Percentiles rank a stretch among this genome's conserved stretches.
phyloP scores from a whole-genome alignment of 2,329 filamentous ascomycete genomes.

The Ampelomyces quisqualis region DNA sequence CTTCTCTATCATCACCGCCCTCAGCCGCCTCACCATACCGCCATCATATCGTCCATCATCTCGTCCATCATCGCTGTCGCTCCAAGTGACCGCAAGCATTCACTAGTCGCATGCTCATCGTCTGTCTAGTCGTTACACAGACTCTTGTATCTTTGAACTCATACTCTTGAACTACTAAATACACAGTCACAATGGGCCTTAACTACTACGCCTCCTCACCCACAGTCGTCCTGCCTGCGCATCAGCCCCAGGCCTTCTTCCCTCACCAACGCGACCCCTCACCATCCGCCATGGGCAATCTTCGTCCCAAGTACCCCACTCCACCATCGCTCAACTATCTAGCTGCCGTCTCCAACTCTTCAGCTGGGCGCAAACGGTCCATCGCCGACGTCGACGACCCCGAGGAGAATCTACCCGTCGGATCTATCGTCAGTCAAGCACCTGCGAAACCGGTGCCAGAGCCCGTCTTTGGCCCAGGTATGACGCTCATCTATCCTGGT shows the following conservation, averaged over 20 bases:
- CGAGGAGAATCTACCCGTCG: slow-evolving; percentile 56
- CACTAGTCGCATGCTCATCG: slow-evolving; percentile 29
- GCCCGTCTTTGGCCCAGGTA: slow-evolving; percentile 70
- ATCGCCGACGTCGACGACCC: slow-evolving; percentile 77
- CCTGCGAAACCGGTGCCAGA: slow-evolving; percentile 62
- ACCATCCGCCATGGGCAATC: slow-evolving; percentile 36
- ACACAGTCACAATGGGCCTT: slow-evolving; percentile 46
- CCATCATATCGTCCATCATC: slow-evolving; percentile 12
- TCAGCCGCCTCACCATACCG: slow-evolving; percentile 9
- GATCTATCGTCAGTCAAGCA: slow-evolving; percentile 48
- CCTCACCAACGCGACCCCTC: slow-evolving; percentile 37
- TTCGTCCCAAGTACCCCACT: slow-evolving; percentile 44
- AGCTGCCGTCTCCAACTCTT: slow-evolving; percentile 43
- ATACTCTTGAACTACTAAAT: slow-evolving; percentile 42
- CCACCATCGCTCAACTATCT: slow-evolving; percentile 48
- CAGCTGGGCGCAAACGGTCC: slow-evolving; percentile 72
- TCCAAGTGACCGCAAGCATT: slow-evolving; percentile 20
- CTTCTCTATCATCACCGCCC: slow-evolving; percentile 12
- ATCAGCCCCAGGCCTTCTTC: slow-evolving; percentile 42
- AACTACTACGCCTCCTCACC: slow-evolving; percentile 52
- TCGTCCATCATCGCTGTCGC: slow-evolving; percentile 30
- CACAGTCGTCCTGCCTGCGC: slow-evolving; percentile 50
- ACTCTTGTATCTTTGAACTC: slow-evolving; percentile 37
- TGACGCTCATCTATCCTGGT: slow-evolving; percentile 69
- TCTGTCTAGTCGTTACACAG: slow-evolving; percentile 32